Percentiles rank a stretch among this genome's conserved stretches.
Conservation (phyloP, 139 green algal genomes). For the Closterium sp. region DNA sequence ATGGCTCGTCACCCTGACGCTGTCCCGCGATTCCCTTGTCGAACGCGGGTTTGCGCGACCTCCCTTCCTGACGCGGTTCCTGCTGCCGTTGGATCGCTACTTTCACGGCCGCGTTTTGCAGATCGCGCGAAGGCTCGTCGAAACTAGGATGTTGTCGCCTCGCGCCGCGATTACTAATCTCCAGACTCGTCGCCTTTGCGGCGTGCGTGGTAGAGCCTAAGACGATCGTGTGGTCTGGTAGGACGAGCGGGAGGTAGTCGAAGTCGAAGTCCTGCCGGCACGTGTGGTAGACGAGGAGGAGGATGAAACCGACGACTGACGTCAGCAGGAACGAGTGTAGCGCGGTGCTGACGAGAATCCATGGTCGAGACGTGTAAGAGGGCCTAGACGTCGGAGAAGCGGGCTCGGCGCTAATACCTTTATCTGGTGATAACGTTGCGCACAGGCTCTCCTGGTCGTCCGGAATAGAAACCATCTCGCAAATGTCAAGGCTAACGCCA, state of each 20-base stretch:
- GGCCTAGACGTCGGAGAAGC: not conserved
- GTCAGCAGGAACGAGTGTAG: not conserved
- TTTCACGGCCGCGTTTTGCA: not conserved
- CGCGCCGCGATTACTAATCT: not conserved
- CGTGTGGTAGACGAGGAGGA: not conserved
- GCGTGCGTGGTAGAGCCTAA: not conserved
- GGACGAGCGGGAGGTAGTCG: not conserved
- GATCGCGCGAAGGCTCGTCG: not conserved
- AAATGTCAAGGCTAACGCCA: not conserved
- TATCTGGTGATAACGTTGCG: not conserved
- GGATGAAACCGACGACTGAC: not conserved
- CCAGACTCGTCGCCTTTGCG: not conserved
- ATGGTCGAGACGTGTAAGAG: not conserved
- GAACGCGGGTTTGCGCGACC: not conserved
- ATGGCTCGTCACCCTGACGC: not conserved
- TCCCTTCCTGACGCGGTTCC: not conserved
- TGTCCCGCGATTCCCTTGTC: not conserved
- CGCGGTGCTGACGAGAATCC: not conserved
- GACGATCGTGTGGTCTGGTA: not conserved
- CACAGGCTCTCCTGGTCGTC: not conserved
- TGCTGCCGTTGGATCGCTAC: too few relatives aligned
- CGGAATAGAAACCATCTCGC: not conserved
- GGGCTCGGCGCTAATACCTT: not conserved
- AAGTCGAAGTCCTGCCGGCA: not conserved
- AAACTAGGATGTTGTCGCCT: not conserved